Percentiles rank a stretch among this genome's conserved stretches.
These are phyloP conservation scores for Pythium phragmiticola DNA, from an alignment of 352 stramenopile genomes.

Conservation along the genomic window DNA sequence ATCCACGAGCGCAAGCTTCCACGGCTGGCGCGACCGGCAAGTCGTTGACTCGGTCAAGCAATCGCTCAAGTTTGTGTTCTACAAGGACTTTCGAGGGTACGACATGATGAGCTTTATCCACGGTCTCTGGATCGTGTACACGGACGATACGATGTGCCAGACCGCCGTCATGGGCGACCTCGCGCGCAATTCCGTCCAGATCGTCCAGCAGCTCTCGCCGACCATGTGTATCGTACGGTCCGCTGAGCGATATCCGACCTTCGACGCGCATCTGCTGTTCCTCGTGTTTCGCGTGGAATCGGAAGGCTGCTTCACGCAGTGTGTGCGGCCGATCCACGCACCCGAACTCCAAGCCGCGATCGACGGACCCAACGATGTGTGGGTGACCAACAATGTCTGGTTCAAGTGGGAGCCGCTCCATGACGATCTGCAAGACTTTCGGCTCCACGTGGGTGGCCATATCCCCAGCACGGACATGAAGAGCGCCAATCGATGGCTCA, in stretches of 20 bases:
- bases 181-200: neutral
- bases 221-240: conserved; percentile 14
- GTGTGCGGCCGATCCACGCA: conserved; percentile 10
- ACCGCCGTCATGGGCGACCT: conserved; percentile 1
- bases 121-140: conserved; percentile 18
- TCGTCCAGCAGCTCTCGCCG: conserved; percentile 6
- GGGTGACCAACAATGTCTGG: conserved; percentile 16
- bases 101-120: no score
- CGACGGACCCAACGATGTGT: neutral
- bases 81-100: neutral
- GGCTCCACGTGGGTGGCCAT: no score
- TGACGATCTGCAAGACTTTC: neutral
- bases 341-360: neutral
- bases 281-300: conserved; percentile 11
- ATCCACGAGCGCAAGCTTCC: neutral
- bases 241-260: conserved; percentile 11
- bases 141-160: neutral
- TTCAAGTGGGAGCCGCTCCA: conserved; percentile 18
- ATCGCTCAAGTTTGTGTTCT: neutral
- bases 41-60: neutral
- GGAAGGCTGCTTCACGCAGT: neutral
- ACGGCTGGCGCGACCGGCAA: neutral
- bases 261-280: conserved; percentile 8
- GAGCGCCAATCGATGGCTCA: no score
- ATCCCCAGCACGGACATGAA: no score